phyloP scores from a whole-genome alignment of 1,139 yeast species.

The Zygosaccharomyces sapae region DNA sequence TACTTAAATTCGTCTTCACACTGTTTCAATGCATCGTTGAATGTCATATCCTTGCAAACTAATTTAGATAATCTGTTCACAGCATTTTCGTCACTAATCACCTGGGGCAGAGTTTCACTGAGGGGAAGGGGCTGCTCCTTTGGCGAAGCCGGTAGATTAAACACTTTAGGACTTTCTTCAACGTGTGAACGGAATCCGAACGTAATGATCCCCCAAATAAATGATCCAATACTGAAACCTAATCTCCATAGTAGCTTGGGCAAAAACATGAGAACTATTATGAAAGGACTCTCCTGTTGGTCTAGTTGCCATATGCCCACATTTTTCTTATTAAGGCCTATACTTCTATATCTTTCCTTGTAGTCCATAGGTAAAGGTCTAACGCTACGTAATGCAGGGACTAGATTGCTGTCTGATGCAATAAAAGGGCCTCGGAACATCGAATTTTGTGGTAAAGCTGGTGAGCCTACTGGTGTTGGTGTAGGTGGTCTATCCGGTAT shows the following conservation, averaged over 20 bases:
- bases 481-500: conserved; percentile 21
- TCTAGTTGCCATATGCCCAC: conserved; percentile 13
- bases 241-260: conserved; percentile 27
- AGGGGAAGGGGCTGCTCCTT: conserved; percentile 4
- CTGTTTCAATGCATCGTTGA: conserved; percentile 33
- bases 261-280: conserved; percentile 25
- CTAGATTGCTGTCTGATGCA: conserved; percentile 13
- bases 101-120: conserved; percentile 8
- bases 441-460: conserved; percentile 7
- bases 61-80: conserved; percentile 8
- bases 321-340: conserved; percentile 22
- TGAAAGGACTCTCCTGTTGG: conserved; percentile 16
- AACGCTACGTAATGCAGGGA: conserved; percentile 35
- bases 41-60: conserved; percentile 14
- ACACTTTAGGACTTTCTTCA: conserved; percentile 11
- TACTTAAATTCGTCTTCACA: conserved; percentile 36
- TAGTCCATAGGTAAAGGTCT: conserved; percentile 33
- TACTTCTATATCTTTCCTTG: conserved; percentile 25
- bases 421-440: conserved; percentile 12
- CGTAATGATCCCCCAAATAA: conserved; percentile 24
- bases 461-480: conserved; percentile 16
- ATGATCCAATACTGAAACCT: conserved; percentile 20
- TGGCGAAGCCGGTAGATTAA: conserved; percentile 25
- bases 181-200: conserved; percentile 22
- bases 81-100: conserved; percentile 9